phyloP scores from a whole-genome alignment of 176 grass and related monocot species.

The Thalia dealbata region DNA sequence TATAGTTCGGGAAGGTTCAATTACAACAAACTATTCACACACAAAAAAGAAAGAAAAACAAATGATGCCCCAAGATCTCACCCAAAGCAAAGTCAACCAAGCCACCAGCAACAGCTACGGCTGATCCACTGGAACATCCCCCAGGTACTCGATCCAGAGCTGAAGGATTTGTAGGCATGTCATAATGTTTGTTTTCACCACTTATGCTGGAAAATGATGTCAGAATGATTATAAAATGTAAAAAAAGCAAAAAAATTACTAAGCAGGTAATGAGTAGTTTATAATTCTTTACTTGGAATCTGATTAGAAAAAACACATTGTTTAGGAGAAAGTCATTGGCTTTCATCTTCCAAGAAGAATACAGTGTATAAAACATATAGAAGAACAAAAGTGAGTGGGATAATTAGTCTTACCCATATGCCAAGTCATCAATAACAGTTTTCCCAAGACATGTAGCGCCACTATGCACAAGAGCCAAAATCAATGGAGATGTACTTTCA shows the following conservation, averaged over 20 bases:
- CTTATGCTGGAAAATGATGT: constrained; percentile 39
- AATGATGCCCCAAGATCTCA: constrained; percentile 25
- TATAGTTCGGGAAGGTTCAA: neutral
- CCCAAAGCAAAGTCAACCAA: constrained; percentile 96
- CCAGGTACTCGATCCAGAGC: constrained; percentile 56
- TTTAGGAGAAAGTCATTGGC: neutral
- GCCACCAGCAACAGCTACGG: constrained; percentile 77
- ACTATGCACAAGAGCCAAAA: constrained; percentile 61
- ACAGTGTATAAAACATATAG: neutral
- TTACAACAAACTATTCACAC: constrained; percentile 6
- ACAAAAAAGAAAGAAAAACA: too few species aligned
- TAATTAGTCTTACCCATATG: constrained; percentile 50
- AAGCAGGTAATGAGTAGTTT: neutral
- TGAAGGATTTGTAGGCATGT: constrained; percentile 68
- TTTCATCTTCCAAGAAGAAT: neutral
- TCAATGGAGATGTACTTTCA: constrained; percentile 46
- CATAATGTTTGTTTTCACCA: constrained; percentile 86
- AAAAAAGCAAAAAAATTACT: neutral
- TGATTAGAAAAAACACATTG: neutral
- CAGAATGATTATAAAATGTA: neutral
- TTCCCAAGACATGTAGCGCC: constrained; percentile 88
- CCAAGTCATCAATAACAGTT: constrained; percentile 92
- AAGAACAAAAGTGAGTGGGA: constrained; percentile 3
- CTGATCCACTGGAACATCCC: constrained; percentile 91
- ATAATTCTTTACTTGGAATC: neutral